phyloP scores from a whole-genome alignment of 306 rosid species.

The Prunus mongolica region DNA sequence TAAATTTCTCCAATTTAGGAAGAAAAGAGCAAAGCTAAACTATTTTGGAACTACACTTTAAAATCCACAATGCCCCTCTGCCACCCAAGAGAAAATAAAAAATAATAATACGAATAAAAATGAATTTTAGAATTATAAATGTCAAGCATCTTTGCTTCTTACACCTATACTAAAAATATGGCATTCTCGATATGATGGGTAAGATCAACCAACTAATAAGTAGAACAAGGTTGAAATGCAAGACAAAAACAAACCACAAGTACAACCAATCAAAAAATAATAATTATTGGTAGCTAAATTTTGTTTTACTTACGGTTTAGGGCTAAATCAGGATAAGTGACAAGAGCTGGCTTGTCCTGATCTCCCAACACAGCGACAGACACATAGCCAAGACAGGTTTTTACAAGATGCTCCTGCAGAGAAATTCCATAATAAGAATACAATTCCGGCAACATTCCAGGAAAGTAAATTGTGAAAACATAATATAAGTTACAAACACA shows the following conservation, averaged over 20 bases:
- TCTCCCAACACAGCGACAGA: constrained; percentile 88
- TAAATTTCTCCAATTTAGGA: neutral
- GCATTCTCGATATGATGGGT: neutral
- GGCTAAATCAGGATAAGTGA: constrained; percentile 92
- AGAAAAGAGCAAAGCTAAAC: neutral
- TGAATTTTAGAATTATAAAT: neutral
- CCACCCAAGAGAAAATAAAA: too few relatives aligned
- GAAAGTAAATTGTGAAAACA: constrained; percentile 10
- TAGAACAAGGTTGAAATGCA: neutral
- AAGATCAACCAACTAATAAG: constrained; percentile 7
- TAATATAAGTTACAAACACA: constrained; percentile 1
- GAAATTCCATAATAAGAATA: constrained; percentile 13
- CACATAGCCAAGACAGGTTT: constrained; percentile 64
- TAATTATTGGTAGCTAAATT: neutral
- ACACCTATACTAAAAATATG: neutral
- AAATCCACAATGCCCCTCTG: neutral
- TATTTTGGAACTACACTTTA: neutral
- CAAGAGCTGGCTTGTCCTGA: constrained; percentile 89
- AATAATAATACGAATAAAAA: neutral
- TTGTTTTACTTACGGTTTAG: constrained; percentile 68
- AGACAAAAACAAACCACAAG: neutral
- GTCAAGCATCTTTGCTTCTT: neutral
- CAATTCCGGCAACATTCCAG: constrained; percentile 13
- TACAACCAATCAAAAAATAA: neutral
- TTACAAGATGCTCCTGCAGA: constrained; percentile 76